These are phyloP conservation scores for Xylaria palmicola DNA, from an alignment of 495 filamentous ascomycete species.

Conservation along the genomic window DNA sequence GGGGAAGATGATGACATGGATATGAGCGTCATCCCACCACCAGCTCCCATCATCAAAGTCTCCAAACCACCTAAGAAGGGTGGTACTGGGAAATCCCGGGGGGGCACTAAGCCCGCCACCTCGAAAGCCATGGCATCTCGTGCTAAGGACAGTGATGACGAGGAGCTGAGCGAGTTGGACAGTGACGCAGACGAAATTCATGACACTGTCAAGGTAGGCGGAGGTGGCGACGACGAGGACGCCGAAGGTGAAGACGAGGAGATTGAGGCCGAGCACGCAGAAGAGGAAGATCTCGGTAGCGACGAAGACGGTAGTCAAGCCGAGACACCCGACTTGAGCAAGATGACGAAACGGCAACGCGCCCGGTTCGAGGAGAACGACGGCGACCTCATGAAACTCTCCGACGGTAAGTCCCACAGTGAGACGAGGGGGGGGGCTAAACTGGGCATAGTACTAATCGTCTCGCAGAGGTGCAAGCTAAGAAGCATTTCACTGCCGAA, in stretches of 20 bases:
- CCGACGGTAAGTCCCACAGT: slow-evolving; percentile 56
- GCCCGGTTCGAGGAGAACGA: slow-evolving; percentile 65
- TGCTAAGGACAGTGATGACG: slow-evolving; percentile 43
- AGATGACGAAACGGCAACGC: slow-evolving; percentile 85
- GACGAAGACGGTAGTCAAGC: slow-evolving; percentile 63
- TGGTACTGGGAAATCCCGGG: slow-evolving; percentile 27
- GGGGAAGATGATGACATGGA: slow-evolving; percentile 51
- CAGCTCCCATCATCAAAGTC: slow-evolving; percentile 44
- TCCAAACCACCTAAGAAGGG: slow-evolving; percentile 36
- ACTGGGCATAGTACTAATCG: slow-evolving; percentile 9
- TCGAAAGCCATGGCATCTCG: slow-evolving; percentile 27
- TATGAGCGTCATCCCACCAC: slow-evolving; percentile 33
- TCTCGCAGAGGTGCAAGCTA: slow-evolving; percentile 78
- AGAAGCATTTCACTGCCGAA: slow-evolving; percentile 89
- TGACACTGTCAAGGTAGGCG: slow-evolving; percentile 39
- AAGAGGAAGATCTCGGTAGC: slow-evolving; percentile 61
- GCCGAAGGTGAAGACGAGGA: slow-evolving; percentile 65
- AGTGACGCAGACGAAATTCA: slow-evolving; percentile 52
- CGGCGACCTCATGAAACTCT: slow-evolving; percentile 67
- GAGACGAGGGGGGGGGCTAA: not conserved
- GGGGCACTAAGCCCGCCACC: slow-evolving; percentile 19
- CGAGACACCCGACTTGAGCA: slow-evolving; percentile 76
- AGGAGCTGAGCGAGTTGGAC: slow-evolving; percentile 48
- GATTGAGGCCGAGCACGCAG: slow-evolving; percentile 51
- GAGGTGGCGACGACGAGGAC: slow-evolving; percentile 48